These are phyloP conservation scores for Chaetomium tenue DNA, from an alignment of 495 filamentous ascomycete species.

Conservation along the genomic window DNA sequence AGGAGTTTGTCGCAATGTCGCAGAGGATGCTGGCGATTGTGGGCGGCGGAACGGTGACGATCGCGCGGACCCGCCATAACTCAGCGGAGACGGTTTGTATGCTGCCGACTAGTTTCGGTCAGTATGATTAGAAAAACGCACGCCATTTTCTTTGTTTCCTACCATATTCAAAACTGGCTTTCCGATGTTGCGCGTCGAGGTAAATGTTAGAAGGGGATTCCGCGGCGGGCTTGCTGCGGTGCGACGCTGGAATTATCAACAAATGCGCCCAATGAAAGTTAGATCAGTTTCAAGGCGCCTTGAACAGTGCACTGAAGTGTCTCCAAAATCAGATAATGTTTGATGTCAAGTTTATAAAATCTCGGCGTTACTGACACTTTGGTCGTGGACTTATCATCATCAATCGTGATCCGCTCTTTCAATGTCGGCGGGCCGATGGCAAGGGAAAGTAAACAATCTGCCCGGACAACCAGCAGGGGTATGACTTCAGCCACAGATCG, in stretches of 20 bases:
- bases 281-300: no score
- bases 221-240: not conserved
- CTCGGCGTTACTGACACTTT: not conserved
- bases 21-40: conserved; percentile 51
- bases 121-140: not conserved
- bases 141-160: not conserved
- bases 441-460: conserved; percentile 24
- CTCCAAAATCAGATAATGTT: no score
- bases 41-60: conserved; percentile 74
- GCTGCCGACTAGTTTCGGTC: conserved; percentile 45
- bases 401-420: not conserved
- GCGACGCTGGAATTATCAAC: no score
- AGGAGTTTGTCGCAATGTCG: conserved; percentile 49
- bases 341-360: no score
- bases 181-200: not conserved
- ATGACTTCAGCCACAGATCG: not conserved
- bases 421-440: not conserved
- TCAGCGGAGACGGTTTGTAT: conserved; percentile 60
- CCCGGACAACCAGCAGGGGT: conserved; percentile 23
- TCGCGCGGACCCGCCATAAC: conserved; percentile 56
- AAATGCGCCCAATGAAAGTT: no score
- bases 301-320: no score
- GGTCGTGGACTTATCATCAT: conserved; percentile 7
- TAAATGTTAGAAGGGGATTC: not conserved
- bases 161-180: not conserved